Evolutionary conservation across 805 yeast species (phyloP), one percentile per base, ranked within the genome.

Genomic region (Yamadazyma takamatsuzukensis): DNA sequence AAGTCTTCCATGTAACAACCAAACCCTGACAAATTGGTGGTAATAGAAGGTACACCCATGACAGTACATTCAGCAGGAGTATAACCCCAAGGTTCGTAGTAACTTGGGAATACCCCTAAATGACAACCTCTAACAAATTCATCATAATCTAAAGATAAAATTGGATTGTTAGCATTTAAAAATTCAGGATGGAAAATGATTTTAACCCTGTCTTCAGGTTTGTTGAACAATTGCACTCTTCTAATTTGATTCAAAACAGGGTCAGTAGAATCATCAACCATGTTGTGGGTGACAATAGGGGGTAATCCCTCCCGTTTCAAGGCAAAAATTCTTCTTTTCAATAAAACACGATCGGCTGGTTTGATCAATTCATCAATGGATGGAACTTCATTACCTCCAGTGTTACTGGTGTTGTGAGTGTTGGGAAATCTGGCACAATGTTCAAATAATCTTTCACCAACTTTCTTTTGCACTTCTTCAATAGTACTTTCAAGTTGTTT

Each of bases 41-140:
- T 90, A 51, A 90, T 85, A 5, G 96, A 86, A 12, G 98, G 98
- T 39, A 93, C 95, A 36, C 98, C 98, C 98, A 90, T 90, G 15
- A 93, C 98, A 0, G 98, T 90, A 68, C 98, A 93, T 59, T 90
- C 98, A 6, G 97, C 97, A 3, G 98, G 98, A 2, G 98, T 90
- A 61, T 90, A 90, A 24, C 98, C 98, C 98, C 98, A 90, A 4
- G 98, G 98, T 64, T 90, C 98, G 56, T 90, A 90, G 64, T 90
- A 90, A 0, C 96, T 87, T 30, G 98, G 98, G 80, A 90, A 90
- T 32, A 90, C 96, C 58, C 98, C 98, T 59, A 93, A 68, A 61
- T 90, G 97, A 58, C 97, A 89, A 40, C 98, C 98, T 47, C 98
- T 76, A 29, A 90, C 98, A 59, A 90, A 90, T 59, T 90, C 98